phyloP scores from a whole-genome alignment of 2,329 filamentous ascomycete species.

The Epichloe sylvatica region DNA sequence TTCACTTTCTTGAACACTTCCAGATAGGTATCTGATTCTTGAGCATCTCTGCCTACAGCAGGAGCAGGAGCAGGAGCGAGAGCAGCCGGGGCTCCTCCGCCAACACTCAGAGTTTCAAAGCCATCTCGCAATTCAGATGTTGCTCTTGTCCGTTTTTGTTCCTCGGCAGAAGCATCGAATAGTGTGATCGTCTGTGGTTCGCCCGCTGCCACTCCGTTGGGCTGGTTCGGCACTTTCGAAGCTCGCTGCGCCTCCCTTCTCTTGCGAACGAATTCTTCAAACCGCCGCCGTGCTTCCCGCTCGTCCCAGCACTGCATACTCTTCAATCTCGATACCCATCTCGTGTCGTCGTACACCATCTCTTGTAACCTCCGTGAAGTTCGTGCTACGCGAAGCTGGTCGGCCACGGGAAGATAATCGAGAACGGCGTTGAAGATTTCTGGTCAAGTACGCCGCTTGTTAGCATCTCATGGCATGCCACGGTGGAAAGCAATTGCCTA shows the following conservation, averaged over 20 bases:
- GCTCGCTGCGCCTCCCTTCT: conserved; percentile 36
- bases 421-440: conserved; percentile 82
- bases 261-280: conserved; percentile 55
- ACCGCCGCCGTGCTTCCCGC: conserved; percentile 62
- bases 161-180: conserved; percentile 60
- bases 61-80: conserved; percentile 7
- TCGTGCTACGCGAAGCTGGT: conserved; percentile 74
- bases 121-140: conserved; percentile 40
- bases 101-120: conserved; percentile 63
- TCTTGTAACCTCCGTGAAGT: conserved; percentile 79
- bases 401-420: conserved; percentile 73
- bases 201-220: conserved; percentile 9
- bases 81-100: conserved; percentile 9
- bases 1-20: conserved; percentile 54
- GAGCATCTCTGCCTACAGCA: conserved; percentile 29
- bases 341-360: conserved; percentile 96
- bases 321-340: conserved; percentile 79
- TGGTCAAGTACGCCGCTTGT: conserved; percentile 17
- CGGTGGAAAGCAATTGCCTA: neutral
- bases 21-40: conserved; percentile 52
- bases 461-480: neutral
- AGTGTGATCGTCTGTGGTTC: conserved; percentile 35
- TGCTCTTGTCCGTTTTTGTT: conserved; percentile 37
- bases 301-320: conserved; percentile 92
- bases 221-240: conserved; percentile 8